These are phyloP conservation scores for Lenwebbia sp. DNA, from an alignment of 345 rosid genomes.

Conservation along the genomic window DNA sequence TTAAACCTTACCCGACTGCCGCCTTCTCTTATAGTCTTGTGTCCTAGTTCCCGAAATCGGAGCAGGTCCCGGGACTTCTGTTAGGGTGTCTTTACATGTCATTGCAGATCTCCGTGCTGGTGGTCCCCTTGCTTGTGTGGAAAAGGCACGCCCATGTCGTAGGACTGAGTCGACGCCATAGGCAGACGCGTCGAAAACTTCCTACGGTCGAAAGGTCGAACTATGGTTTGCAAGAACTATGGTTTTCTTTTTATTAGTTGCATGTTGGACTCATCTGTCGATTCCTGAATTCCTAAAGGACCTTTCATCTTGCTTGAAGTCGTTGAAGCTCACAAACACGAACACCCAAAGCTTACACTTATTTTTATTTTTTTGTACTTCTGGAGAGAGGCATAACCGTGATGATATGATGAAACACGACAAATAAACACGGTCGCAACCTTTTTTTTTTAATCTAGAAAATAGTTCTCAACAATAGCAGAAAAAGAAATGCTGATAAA, in stretches of 20 bases:
- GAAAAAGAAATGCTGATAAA: no score
- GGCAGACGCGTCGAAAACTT: neutral
- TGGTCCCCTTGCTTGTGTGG: neutral
- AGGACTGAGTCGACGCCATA: neutral
- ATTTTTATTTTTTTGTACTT: neutral
- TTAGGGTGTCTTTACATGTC: neutral
- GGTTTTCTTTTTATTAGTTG: neutral
- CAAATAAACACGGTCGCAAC: neutral
- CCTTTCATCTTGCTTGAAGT: no score
- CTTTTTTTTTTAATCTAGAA: neutral
- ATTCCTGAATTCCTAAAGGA: no score
- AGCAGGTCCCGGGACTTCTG: neutral
- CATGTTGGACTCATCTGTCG: no score
- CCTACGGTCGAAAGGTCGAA: neutral
- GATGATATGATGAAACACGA: neutral
- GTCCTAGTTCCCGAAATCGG: neutral
- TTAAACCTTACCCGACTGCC: no score
- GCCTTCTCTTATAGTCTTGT: neutral
- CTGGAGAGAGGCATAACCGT: neutral
- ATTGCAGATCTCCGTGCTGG: neutral
- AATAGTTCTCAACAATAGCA: no score
- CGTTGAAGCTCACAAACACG: no score
- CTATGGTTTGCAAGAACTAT: neutral
- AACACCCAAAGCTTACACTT: no score
- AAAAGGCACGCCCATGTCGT: rapidly evolving